Base-by-base conservation (phyloP, 2,329 filamentous ascomycete genomes). In the Nothophoma quercina region DNA sequence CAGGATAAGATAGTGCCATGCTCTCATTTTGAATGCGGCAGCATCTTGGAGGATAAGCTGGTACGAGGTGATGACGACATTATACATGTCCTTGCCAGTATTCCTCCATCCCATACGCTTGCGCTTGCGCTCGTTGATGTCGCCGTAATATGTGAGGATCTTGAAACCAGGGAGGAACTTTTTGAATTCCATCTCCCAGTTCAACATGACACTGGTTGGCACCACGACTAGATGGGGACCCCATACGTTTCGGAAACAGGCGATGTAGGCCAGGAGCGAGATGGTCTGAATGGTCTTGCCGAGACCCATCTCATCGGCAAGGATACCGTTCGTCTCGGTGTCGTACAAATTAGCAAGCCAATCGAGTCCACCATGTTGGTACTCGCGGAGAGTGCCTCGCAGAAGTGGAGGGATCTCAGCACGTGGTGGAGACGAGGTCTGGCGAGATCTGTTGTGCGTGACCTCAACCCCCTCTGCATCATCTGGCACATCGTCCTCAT, bases 111-210 rank as follows among this genome's bases (percentile, higher is more conserved):
- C 93, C 67, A 89, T 86, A 22, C 96, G 88, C 75, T 98, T 98
- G 61, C 88, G 83, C 71, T 91, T 93, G 36, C 95, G 88, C 75
- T 99, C 95, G 62, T 97, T 92, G 65, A 93, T 89, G 33, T 88
- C 91, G 34, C 96, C 95, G 71, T 98, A 99, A 77, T 99, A 99
- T 0, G 93, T 95, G 53, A 99, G 81, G 49, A 99, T 96, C 72
- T 97, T 98, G 81, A 99, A 99, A 0, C 95, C 93, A 3, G 96
- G 95, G 51, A 93, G 91, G 86, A 93, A 99, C 73, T 99, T 99
- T 71, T 98, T 98, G 82, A 99, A 99, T 75, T 99, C 95, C 89
- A 98, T 98, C 74, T 99, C 96, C 95, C 95, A 99, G 71, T 99
- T 99, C 60, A 99, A 85, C 83, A 99, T 97, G 40, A 99, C 96